These are phyloP conservation scores for Plasmodium vinckei DNA, from an alignment of 169 alveolate species.

Conservation along the genomic window DNA sequence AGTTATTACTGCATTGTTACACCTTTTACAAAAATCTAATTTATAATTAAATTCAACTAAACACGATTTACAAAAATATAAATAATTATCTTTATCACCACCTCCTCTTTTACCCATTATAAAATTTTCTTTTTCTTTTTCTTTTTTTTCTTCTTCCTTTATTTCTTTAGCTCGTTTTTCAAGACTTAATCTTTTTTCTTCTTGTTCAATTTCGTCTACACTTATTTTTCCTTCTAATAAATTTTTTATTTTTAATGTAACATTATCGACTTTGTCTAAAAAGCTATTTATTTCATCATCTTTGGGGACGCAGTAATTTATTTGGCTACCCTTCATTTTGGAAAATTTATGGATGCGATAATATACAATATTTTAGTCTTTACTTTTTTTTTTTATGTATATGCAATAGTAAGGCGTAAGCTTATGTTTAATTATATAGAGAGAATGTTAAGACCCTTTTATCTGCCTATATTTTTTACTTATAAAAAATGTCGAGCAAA, in stretches of 20 bases:
- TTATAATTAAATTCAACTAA: constrained; percentile 26
- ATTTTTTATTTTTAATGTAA: constrained; percentile 15
- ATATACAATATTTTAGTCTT: too few relatives aligned
- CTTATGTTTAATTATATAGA: too few relatives aligned
- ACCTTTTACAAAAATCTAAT: constrained; percentile 21
- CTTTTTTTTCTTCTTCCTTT: constrained; percentile 38
- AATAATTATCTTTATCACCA: constrained; percentile 11
- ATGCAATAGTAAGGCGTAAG: too few relatives aligned
- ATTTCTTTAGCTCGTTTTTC: constrained; percentile 39
- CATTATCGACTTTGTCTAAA: constrained; percentile 22
- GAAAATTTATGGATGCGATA: too few relatives aligned
- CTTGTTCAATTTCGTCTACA: constrained; percentile 32
- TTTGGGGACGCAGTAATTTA: constrained; percentile 8
- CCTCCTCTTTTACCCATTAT: constrained; percentile 28
- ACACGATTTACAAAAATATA: constrained; percentile 28
- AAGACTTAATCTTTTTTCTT: constrained; percentile 7
- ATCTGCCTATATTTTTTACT: too few relatives aligned
- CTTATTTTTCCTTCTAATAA: constrained; percentile 32
- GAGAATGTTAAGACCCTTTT: too few relatives aligned
- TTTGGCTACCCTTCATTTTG: too few relatives aligned
- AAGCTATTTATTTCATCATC: constrained; percentile 52
- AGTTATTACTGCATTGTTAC: constrained; percentile 16
- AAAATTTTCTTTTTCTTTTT: constrained; percentile 7
- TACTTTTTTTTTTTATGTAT: too few relatives aligned
- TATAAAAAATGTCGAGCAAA: too few relatives aligned